Base-by-base conservation (phyloP, 257 asterid genomes). In the Solanum verrucosum region DNA sequence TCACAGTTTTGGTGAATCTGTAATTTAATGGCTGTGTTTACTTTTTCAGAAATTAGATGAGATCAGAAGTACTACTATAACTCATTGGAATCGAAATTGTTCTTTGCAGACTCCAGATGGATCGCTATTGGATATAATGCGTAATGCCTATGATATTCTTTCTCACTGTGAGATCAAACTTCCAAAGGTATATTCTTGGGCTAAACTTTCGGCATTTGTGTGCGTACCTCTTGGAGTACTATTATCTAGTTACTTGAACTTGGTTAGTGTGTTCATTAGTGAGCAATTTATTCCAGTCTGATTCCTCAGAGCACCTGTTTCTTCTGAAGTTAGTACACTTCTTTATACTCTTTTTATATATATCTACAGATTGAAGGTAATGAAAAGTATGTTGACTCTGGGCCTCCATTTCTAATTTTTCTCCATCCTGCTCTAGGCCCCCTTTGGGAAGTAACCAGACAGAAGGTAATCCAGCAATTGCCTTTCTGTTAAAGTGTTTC, bases 341-440 rank as follows among this genome's bases (percentile, higher is more conserved):
- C 31, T 67, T 46, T 33, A 25, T 40, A 35, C 72, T 68, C 83
- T 14, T 73, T 13, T 88, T 85, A 83, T 90, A 70, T 65, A 70
- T 65, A 71, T 88, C 84, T 90, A 60, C 93, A 97, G 99, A 92
- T 97, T 87, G 95, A 91, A 91, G 92, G 92, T 88, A 96, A 97
- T 85, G 97, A 96, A 81, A 89, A 89, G 68, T 96, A 97, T 91
- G 90, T 90, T 87, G 93, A 93, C 91, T 94, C 96, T 84, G 99
- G 95, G 90, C 99, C 99, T 8, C 99, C 99, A 40, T 96, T 92
- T 95, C 93, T 97, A 90, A 91, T 97, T 88, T 94, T 96, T 90
- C 98, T 97, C 87, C 99, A 97, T 91, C 99, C 99, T 88, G 98
- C 99, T 91, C 93, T 97, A 79, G 99, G 99, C 72, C 99, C 99